Evolutionary conservation across 768 basidiomycete genomes (phyloP), one percentile per base, ranked within the genome.

Genomic region (Trametes gibbosa): DNA sequence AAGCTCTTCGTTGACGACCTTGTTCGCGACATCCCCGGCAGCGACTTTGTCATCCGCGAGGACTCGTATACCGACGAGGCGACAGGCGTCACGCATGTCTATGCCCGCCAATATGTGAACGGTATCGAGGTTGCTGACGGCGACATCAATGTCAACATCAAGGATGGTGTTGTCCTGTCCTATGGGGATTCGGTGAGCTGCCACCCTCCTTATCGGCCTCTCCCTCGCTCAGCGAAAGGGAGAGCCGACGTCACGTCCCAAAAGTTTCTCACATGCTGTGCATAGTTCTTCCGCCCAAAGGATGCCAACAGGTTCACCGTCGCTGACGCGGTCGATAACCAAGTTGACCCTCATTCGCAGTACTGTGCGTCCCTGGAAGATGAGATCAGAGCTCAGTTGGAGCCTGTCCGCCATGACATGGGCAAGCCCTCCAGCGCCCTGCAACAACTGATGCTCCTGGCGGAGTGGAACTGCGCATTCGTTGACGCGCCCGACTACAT

Each of bases 131-230:
- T 99, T 16, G 81, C 82, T 12, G 92, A 97, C 67, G 92, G 90
- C 27, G 89, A 97, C 73, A 84, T 97, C 77, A 98, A 98, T 72
- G 75, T 99, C 69, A 97, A 98, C 77, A 78, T 98, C 73, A 87
- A 87, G 74, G 82, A 90, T 54, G 94, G 92, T 43, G 75, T 81
- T 65, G 82, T 98, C 19, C 68, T 98, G 47, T 95, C 92, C 0
- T 92, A 87, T 66, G 95, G 95, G 45, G 89, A 88, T 70, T 95
- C 92, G 63, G 91, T 92, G 65, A 61, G 87, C 79, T 23, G 47
- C 7, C n/a, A n/a, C 29, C 17, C 40, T 5, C 24, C 55, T 5
- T 21, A n/a, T 19, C 21, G 41, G 8, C 17, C 41, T 12, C 41
- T n/a, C 17, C 7, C 17, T 21, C 41, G 8, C 12, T 3, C 8